Evolutionary conservation across 2,329 filamentous ascomycete genomes (phyloP), one percentile per base, ranked within the genome.

Genomic region (Graphilbum ipis-grandicollis): DNA sequence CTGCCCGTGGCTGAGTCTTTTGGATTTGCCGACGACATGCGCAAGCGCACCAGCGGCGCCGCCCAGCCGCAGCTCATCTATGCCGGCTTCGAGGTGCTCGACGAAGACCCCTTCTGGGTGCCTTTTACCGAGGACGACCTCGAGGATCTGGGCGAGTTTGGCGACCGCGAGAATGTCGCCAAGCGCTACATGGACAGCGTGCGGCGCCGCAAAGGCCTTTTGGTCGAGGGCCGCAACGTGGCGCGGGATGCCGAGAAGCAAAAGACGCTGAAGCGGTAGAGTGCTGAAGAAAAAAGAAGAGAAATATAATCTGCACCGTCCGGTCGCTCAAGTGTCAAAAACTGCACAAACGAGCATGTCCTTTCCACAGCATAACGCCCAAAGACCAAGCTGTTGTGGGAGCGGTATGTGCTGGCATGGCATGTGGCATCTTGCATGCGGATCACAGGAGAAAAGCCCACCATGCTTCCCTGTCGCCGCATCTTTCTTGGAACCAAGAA

Each of bases 91-190:
- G 84, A 94, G 56, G 71, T 93, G 47, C 65, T 96, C 2, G 85
- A 96, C 53, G 79, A 94, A 58, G 90, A 98, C 61, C 90, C 90
- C 0, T 93, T 92, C 62, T 98, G 90, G 90, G 85, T 93, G 33
- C 90, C 90, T 1, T 85, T 84, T 45, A 96, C 88, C 0, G 90
- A 96, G 52, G 90, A 96, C 54, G 84, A 98, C 51, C 59, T 98
- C 36, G 90, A 98, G 65, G 90, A 98, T 62, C 60, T 98, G 42
- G 90, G 90, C 19, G 88, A 96, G 63, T 63, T 88, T 53, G 90
- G 83, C 4, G 90, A 98, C 59, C 72, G 73, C 51, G 90, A 96
- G 65, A 96, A 94, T 58, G 82, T 96, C 35, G 90, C 90, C 19
- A 93, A 92, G 71, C 63, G 81, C 52, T 96, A 96, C 63, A 86